Conservation (phyloP, 2,329 filamentous ascomycete species). For the Zymoseptoria tritici region DNA sequence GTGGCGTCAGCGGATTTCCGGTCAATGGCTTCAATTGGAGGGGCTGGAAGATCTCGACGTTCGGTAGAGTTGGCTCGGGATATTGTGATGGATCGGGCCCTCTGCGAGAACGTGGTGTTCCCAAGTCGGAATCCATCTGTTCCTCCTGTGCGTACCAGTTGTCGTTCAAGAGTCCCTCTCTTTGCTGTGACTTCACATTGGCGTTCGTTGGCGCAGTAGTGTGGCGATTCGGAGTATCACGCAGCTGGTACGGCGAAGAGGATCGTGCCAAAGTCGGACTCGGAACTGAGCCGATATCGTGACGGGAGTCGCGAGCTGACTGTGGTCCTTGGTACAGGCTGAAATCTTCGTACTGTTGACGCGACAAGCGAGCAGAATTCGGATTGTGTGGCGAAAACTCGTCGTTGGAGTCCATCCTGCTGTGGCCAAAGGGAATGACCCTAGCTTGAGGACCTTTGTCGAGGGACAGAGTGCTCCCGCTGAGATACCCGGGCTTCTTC, state of each 20-base stretch:
- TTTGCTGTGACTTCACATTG: slow-evolving; percentile 22
- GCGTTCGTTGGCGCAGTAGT: slow-evolving; percentile 13
- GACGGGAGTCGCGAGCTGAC: slow-evolving; percentile 32
- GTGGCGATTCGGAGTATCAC: slow-evolving; percentile 9
- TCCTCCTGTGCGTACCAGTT: slow-evolving; percentile 41
- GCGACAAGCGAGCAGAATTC: slow-evolving; percentile 47
- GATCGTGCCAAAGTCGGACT: neutral
- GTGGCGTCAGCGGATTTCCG: slow-evolving; percentile 42
- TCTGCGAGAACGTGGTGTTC: slow-evolving; percentile 9
- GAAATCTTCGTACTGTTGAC: slow-evolving; percentile 40
- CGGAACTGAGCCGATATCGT: slow-evolving; percentile 23
- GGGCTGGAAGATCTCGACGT: slow-evolving; percentile 18
- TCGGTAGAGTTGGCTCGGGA: slow-evolving; percentile 11
- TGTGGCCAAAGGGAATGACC: slow-evolving; percentile 73
- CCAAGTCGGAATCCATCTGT: slow-evolving; percentile 21
- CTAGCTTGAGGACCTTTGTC: slow-evolving; percentile 36
- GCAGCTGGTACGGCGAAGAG: neutral
- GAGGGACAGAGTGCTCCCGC: slow-evolving; percentile 38
- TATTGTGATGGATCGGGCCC: slow-evolving; percentile 1
- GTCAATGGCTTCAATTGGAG: slow-evolving; percentile 32
- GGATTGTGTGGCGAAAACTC: slow-evolving; percentile 49
- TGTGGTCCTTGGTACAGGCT: slow-evolving; percentile 24
- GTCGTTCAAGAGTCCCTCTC: slow-evolving; percentile 35
- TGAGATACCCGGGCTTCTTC: slow-evolving; percentile 51
- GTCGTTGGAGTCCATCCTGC: slow-evolving; percentile 56